phyloP scores from a whole-genome alignment of 1,284 basidiomycete genomes.

The Tilletia setariae region DNA sequence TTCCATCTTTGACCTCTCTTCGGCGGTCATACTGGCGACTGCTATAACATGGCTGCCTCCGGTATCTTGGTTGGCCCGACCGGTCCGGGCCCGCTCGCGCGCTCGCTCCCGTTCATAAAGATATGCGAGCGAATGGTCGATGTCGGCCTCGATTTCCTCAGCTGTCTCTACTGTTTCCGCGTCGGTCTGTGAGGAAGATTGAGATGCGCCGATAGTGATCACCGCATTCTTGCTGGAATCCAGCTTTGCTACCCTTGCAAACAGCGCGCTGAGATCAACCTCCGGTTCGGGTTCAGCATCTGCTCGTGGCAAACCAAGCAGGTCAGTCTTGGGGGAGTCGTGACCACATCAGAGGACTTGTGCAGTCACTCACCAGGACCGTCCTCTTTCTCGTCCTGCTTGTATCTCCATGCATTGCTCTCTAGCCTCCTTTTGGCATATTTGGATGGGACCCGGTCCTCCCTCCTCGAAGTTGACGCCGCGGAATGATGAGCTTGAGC shows the following conservation, averaged over 20 bases:
- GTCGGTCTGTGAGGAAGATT: not conserved
- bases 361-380: conserved; percentile 17
- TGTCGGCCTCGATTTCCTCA: conserved; percentile 38
- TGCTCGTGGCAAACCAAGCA: conserved; percentile 17
- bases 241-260: conserved; percentile 36
- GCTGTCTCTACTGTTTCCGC: conserved; percentile 30
- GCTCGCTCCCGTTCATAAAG: conserved; percentile 33
- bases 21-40: not conserved
- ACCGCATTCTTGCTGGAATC: conserved; percentile 22
- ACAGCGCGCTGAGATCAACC: conserved; percentile 42
- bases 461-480: not conserved
- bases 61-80: not conserved
- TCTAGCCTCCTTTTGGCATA: conserved; percentile 39
- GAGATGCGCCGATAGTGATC: not conserved
- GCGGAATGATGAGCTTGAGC: not conserved
- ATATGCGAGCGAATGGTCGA: conserved; percentile 38
- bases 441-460: conserved; percentile 24
- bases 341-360: too few species aligned
- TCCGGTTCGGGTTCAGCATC: conserved; percentile 47
- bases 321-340: conserved; percentile 21
- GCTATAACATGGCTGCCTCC: not conserved
- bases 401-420: conserved; percentile 38
- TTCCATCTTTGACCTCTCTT: conserved; percentile 12
- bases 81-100: not conserved
- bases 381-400: conserved; percentile 30